Base-by-base conservation (phyloP, 2,329 filamentous ascomycete genomes). In the Cercospora nicotianae region DNA sequence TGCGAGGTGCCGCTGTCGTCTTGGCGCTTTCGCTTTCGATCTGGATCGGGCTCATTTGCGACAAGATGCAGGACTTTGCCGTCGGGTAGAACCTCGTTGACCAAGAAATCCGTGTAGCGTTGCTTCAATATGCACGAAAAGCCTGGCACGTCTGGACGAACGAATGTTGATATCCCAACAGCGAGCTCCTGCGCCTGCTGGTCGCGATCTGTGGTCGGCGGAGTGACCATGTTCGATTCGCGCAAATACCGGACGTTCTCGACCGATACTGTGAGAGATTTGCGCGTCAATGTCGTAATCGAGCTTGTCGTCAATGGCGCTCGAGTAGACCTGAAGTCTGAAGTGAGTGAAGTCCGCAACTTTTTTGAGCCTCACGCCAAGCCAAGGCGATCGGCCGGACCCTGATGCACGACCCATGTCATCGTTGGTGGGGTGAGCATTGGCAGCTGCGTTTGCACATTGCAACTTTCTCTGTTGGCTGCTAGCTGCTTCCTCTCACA, bases 91-190 rank as follows among this genome's bases (percentile, higher is more conserved):
- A 97, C 94, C 79, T 97, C 94, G 76, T 96, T 94, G 74, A 97
- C 94, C 73, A 95, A 84, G 75, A 97, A 97, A 78, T 97, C 94
- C 3, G 93, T 94, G 79, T 94, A 97, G 72, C 92, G 85, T 76
- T 90, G 88, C 82, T 92, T 92, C 75, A 92, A 75, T 13, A 89
- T 82, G 18, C 89, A 90, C 13, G 81, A 79, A 72, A 91, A 91
- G 1, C 88, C 87, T 65, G 83, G 79, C 33, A 85, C 83, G n/a
- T 84, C 78, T 1, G 83, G 79, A 57, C 84, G 87, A 16, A 90
- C 86, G 76, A 87, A 91, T 71, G 87, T 83, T 8, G 85, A 86
- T 71, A 92, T 91, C 30, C 90, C 90, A 1, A 81, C 82, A 57
- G 79, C 78, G 12, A 76, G 70, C 71, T 85, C 83, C 39, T 81